A percentile compares a stretch with the other conserved stretches of the same genome.
phyloP scores from a whole-genome alignment of 2,329 filamentous ascomycete species.

The Cytospora piceicola region DNA sequence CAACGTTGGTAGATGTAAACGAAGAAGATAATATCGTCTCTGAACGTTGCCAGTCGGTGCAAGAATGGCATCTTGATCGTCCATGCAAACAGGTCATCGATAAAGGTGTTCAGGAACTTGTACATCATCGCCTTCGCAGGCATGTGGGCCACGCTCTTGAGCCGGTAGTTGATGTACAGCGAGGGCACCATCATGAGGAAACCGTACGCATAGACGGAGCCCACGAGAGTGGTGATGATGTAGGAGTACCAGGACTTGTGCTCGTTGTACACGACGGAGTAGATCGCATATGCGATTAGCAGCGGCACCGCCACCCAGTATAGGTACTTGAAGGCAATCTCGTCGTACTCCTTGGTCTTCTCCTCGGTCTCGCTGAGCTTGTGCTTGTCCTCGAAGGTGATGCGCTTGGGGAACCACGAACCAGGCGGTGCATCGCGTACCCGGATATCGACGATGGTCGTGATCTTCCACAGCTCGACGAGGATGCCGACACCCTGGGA shows the following conservation, averaged over 20 bases:
- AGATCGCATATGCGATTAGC: slow-evolving; percentile 83
- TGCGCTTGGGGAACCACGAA: slow-evolving; percentile 75
- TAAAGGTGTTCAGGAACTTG: slow-evolving; percentile 98
- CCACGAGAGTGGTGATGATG: slow-evolving; percentile 91
- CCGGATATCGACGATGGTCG: slow-evolving; percentile 89
- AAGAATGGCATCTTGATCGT: slow-evolving; percentile 99
- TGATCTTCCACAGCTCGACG: slow-evolving; percentile 87
- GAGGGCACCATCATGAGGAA: slow-evolving; percentile 99
- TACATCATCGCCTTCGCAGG: slow-evolving; percentile 95
- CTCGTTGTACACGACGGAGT: slow-evolving; percentile 88
- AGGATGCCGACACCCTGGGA: slow-evolving; percentile 82
- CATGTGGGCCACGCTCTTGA: slow-evolving; percentile 97
- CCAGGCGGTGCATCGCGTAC: slow-evolving; percentile 70
- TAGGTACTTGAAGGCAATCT: slow-evolving; percentile 97
- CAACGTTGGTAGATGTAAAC: slow-evolving; percentile 94
- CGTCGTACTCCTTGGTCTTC: slow-evolving; percentile 98
- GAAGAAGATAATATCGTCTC: slow-evolving; percentile 98
- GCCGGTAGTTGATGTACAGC: slow-evolving; percentile 97
- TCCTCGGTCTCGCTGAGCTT: slow-evolving; percentile 92
- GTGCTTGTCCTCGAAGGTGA: slow-evolving; percentile 95
- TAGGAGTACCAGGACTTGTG: slow-evolving; percentile 99
- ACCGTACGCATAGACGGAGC: slow-evolving; percentile 95
- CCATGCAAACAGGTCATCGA: slow-evolving; percentile 97
- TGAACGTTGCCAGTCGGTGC: slow-evolving; percentile 86
- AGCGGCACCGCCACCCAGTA: slow-evolving; percentile 91